Conservation (phyloP, 306 rosid genomes). For the Vicia sativa region DNA sequence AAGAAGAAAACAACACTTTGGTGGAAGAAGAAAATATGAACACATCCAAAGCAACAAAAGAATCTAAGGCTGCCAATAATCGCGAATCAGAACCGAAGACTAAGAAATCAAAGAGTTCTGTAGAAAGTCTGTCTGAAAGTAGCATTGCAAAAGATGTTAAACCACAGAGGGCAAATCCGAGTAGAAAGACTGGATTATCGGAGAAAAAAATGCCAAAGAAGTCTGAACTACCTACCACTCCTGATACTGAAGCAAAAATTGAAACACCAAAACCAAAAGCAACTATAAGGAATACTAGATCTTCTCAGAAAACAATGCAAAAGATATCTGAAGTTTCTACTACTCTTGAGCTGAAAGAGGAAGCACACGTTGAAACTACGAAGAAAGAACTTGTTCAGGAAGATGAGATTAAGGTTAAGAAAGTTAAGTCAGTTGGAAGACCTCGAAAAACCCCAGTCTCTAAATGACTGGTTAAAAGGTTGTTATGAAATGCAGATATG, state of each 20-base stretch:
- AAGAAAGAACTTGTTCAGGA: slow-evolving; percentile 2
- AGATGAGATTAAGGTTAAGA: slow-evolving; percentile 31
- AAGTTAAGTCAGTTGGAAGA: slow-evolving; percentile 23
- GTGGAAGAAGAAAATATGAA: slow-evolving; percentile 29
- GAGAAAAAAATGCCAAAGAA: slow-evolving; percentile 30
- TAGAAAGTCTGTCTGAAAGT: slow-evolving; percentile 28
- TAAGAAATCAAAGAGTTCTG: slow-evolving; percentile 36
- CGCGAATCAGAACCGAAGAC: slow-evolving; percentile 14
- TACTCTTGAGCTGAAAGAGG: slow-evolving; percentile 17
- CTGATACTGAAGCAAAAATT: background rate
- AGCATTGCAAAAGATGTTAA: slow-evolving; percentile 31
- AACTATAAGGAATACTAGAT: slow-evolving; percentile 3
- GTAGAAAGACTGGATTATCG: slow-evolving; percentile 16
- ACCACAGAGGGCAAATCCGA: slow-evolving; percentile 14
- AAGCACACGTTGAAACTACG: slow-evolving; percentile 24
- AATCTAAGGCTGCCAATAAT: slow-evolving; percentile 32
- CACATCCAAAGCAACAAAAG: slow-evolving; percentile 33
- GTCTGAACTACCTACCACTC: background rate
- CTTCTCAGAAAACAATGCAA: slow-evolving; percentile 22
- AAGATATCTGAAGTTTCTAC: slow-evolving; percentile 31
- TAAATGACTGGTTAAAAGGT: slow-evolving; percentile 7
- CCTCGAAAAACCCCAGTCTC: slow-evolving; percentile 35
- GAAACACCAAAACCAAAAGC: background rate
- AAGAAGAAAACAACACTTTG: slow-evolving; percentile 17
- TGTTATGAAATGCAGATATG: background rate